Percentiles rank a stretch among this genome's conserved stretches.
These are phyloP conservation scores for Nigrograna mackinnonii DNA, from an alignment of 2,329 filamentous ascomycete genomes.

Conservation along the genomic window DNA sequence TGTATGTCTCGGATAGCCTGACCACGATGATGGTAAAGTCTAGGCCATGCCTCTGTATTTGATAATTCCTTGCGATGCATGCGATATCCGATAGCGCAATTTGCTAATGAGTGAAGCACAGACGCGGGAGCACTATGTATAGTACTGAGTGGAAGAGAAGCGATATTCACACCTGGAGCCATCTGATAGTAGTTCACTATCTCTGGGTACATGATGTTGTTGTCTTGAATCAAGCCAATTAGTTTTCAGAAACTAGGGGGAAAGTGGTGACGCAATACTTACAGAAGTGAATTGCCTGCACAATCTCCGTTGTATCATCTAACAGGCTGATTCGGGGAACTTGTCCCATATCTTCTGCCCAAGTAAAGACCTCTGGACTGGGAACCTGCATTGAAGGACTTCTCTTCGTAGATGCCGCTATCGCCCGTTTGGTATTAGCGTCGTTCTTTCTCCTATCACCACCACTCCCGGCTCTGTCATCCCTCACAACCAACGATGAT, in stretches of 20 bases:
- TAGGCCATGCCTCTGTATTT: constrained; percentile 22
- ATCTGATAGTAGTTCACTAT: constrained; percentile 16
- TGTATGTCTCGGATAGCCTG: constrained; percentile 27
- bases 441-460: no score
- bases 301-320: constrained; percentile 27
- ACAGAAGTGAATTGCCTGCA: constrained; percentile 37
- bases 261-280: no score
- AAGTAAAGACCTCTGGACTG: no score
- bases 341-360: no score
- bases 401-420: no score
- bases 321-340: no score
- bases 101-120: constrained; percentile 30
- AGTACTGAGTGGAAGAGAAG: constrained; percentile 23
- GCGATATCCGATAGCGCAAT: constrained; percentile 26
- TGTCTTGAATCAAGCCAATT: constrained; percentile 19
- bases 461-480: no score
- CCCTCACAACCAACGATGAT: no score
- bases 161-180: constrained; percentile 28
- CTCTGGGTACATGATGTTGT: constrained; percentile 24
- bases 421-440: no score
- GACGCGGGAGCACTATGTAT: constrained; percentile 32
- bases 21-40: constrained; percentile 31
- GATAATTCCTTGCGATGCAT: constrained; percentile 17
- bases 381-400: no score
- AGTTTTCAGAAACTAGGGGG: no score